Percentiles rank a stretch among this genome's conserved stretches.
Evolutionary conservation across 352 stramenopile genomes (phyloP).

Genomic region (Phytophthora macrochlamydospora): DNA sequence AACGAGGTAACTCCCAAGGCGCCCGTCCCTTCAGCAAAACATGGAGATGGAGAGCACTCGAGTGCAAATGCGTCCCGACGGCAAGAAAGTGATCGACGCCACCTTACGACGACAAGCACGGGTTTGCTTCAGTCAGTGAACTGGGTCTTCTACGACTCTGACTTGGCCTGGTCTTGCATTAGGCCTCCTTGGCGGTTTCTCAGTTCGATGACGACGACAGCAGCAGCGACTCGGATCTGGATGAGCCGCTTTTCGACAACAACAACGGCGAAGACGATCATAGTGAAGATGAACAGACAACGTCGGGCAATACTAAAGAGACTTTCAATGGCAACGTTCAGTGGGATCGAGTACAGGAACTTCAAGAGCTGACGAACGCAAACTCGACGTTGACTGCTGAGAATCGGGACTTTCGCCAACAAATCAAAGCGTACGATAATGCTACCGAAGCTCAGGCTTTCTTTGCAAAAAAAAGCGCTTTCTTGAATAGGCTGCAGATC

Average conservation of each 20-base stretch:
- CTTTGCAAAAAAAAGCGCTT: neutral
- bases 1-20: too few species aligned
- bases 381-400: slow-evolving; percentile 54
- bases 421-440: slow-evolving; percentile 57
- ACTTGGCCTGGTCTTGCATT: neutral
- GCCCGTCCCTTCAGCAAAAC: neutral
- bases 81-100: slow-evolving; percentile 64
- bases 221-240: slow-evolving; percentile 44
- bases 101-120: slow-evolving; percentile 43
- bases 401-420: slow-evolving; percentile 51
- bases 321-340: slow-evolving; percentile 40
- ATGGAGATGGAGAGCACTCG: slow-evolving; percentile 65
- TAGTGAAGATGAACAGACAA: slow-evolving; percentile 24
- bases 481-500: slow-evolving; percentile 58
- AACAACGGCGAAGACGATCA: slow-evolving; percentile 33
- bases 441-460: neutral
- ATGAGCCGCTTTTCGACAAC: slow-evolving; percentile 23
- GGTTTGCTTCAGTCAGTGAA: slow-evolving; percentile 1
- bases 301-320: neutral
- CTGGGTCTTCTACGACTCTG: too few species aligned
- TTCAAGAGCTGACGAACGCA: slow-evolving; percentile 69
- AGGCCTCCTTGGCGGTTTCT: slow-evolving; percentile 58
- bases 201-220: slow-evolving; percentile 75
- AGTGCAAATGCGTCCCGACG: slow-evolving; percentile 41
- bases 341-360: slow-evolving; percentile 56